Conservation (phyloP, 108 stramenopile genomes). For the Cyclostephanos invisitatus region DNA sequence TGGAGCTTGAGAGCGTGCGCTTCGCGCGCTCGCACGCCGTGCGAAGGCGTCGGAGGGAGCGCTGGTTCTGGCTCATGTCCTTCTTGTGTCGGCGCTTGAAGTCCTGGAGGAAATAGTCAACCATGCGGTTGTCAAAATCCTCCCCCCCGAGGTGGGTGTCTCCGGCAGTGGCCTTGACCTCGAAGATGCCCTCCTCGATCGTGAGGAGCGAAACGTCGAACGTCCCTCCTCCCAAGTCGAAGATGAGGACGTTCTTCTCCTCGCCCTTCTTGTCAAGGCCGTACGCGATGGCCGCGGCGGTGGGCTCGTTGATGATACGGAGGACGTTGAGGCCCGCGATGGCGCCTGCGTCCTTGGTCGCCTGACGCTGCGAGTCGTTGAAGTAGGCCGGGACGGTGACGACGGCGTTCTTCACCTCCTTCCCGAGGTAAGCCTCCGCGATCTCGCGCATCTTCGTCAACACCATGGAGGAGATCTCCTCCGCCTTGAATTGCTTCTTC, state of each 20-base stretch:
- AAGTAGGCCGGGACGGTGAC: constrained; percentile 99
- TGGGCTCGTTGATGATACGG: constrained; percentile 99
- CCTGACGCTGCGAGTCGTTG: constrained; percentile 99
- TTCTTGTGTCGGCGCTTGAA: constrained; percentile 94
- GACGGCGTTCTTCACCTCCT: constrained; percentile 99
- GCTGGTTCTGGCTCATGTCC: constrained; percentile 92
- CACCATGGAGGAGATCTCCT: constrained; percentile 99
- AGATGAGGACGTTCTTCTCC: constrained; percentile 98
- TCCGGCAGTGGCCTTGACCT: constrained; percentile 99
- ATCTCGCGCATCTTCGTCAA: constrained; percentile 99
- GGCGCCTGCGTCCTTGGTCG: constrained; percentile 99
- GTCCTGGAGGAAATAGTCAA: constrained; percentile 94
- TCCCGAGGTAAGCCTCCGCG: constrained; percentile 98
- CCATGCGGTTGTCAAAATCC: constrained; percentile 99
- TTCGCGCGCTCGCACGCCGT: constrained; percentile 99
- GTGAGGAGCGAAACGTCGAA: constrained; percentile 97
- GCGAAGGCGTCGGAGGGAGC: constrained; percentile 98
- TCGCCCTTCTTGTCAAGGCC: constrained; percentile 95
- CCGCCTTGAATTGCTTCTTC: constrained; percentile 95
- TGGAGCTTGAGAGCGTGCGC: constrained; percentile 97
- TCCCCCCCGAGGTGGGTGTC: constrained; percentile 99
- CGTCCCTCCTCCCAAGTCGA: constrained; percentile 98
- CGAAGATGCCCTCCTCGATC: constrained; percentile 99
- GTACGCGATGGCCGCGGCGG: constrained; percentile 99
- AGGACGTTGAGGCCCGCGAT: constrained; percentile 98